Evolutionary conservation across 1,139 yeast species (phyloP).

Genomic region (Suhomyces bokatorum): DNA sequence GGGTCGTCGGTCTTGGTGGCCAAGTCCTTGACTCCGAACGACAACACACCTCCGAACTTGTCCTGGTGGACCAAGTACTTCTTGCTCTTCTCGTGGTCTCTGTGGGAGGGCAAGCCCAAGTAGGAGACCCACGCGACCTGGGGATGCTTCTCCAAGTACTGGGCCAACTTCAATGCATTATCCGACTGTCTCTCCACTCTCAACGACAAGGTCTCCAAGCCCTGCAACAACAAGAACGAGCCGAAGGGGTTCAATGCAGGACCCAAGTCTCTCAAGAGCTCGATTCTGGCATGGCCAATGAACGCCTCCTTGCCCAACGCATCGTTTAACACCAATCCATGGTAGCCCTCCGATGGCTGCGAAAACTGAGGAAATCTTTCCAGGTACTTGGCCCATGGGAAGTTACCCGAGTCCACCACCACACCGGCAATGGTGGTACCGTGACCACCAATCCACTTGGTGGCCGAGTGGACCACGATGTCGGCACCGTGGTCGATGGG

Average conservation of each 20-base stretch:
- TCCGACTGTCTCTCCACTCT: constrained; percentile 90
- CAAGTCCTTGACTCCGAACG: constrained; percentile 81
- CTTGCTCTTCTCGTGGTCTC: constrained; percentile 77
- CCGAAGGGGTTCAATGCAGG: constrained; percentile 88
- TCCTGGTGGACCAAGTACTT: constrained; percentile 66
- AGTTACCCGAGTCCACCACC: constrained; percentile 84
- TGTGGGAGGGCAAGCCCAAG: constrained; percentile 84
- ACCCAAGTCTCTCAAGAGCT: constrained; percentile 88
- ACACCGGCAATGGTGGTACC: constrained; percentile 96
- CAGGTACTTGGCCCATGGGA: constrained; percentile 87
- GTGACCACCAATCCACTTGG: constrained; percentile 98
- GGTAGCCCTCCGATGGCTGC: constrained; percentile 89
- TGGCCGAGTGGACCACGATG: constrained; percentile 84
- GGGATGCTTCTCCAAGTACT: constrained; percentile 68
- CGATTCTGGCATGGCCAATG: constrained; percentile 80
- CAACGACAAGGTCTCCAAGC: constrained; percentile 88
- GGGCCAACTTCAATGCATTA: constrained; percentile 81
- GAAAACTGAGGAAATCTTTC: constrained; percentile 89
- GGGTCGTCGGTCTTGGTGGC: constrained; percentile 50
- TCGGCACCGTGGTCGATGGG: constrained; percentile 92
- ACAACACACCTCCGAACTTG: constrained; percentile 83
- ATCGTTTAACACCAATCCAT: constrained; percentile 80
- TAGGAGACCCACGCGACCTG: constrained; percentile 87
- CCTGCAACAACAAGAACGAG: constrained; percentile 81
- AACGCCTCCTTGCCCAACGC: constrained; percentile 80